Conservation (phyloP, 305 asterid genomes). For the Fraxinus xanthoxyloides region DNA sequence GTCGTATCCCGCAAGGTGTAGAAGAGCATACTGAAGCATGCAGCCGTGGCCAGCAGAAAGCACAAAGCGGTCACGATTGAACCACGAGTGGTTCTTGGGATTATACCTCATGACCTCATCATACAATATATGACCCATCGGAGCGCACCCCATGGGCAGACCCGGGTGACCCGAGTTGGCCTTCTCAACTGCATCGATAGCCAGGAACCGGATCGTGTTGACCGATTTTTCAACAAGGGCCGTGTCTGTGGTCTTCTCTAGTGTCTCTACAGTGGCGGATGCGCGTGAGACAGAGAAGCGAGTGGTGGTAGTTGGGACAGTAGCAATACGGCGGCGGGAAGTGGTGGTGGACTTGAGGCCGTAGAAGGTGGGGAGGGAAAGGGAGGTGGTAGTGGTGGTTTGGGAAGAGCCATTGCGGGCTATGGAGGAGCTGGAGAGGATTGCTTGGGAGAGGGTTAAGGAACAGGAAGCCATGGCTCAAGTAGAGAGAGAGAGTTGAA, state of each 20-base stretch:
- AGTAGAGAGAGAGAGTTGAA: conserved; percentile 36
- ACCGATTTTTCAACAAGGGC: conserved; percentile 34
- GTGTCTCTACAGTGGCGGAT: conserved; percentile 32
- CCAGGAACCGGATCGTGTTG: too few relatives aligned
- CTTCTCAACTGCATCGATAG: too few relatives aligned
- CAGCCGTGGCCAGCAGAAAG: conserved; percentile 16
- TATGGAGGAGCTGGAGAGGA: background rate
- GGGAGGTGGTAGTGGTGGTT: background rate
- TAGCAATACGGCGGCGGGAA: conserved; percentile 18
- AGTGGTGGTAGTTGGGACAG: background rate
- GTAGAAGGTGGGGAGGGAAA: background rate
- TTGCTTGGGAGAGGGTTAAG: conserved; percentile 1
- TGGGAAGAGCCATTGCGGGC: conserved; percentile 5
- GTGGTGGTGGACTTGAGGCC: conserved; percentile 13
- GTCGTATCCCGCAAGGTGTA: conserved; percentile 76
- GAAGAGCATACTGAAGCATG: conserved; percentile 84
- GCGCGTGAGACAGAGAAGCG: conserved; percentile 26
- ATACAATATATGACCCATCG: too few relatives aligned
- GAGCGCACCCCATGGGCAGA: too few relatives aligned
- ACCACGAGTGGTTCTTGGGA: too few relatives aligned
- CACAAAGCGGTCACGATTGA: too few relatives aligned
- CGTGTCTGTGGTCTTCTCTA: conserved; percentile 32
- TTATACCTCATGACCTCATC: too few relatives aligned
- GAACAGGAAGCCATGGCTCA: conserved; percentile 13
- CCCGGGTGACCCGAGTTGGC: too few relatives aligned